These are phyloP conservation scores for Persicaria tinctoria DNA, from an alignment of 148 eudicot genomes.

Conservation along the genomic window DNA sequence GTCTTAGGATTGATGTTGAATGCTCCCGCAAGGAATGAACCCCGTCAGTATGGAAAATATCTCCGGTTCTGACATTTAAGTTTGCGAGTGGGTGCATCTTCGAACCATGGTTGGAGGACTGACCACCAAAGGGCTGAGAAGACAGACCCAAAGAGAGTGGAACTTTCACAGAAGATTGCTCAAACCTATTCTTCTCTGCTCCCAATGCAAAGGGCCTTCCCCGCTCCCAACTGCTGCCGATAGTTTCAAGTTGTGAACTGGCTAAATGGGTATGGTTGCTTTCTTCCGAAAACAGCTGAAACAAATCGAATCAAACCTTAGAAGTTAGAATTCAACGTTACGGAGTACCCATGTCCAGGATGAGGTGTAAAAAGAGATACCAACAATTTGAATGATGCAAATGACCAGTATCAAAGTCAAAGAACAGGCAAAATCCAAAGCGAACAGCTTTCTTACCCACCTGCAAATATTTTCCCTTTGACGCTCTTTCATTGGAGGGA, in stretches of 20 bases:
- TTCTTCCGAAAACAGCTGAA: slow-evolving; percentile 42
- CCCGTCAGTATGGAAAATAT: too few relatives aligned
- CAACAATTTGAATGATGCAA: too few relatives aligned
- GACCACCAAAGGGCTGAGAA: slow-evolving; percentile 17
- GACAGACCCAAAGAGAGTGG: slow-evolving; percentile 23
- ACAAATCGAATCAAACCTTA: slow-evolving; percentile 3
- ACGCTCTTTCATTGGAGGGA: neutral
- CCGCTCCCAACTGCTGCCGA: slow-evolving; percentile 18
- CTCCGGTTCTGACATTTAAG: neutral
- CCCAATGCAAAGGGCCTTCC: slow-evolving; percentile 6
- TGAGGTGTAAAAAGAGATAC: too few relatives aligned
- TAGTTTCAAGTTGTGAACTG: slow-evolving; percentile 11
- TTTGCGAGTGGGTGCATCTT: slow-evolving; percentile 11
- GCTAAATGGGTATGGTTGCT: slow-evolving; percentile 11
- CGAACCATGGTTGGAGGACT: slow-evolving; percentile 15
- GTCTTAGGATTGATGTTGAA: slow-evolving; percentile 24
- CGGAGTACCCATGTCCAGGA: too few relatives aligned
- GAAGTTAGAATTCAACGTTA: neutral
- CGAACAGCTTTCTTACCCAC: slow-evolving; percentile 19
- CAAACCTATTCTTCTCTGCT: slow-evolving; percentile 11
- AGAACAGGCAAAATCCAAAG: neutral
- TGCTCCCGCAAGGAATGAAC: slow-evolving; percentile 22
- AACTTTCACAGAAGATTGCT: slow-evolving; percentile 16
- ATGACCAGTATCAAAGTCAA: neutral
- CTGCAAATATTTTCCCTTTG: slow-evolving; percentile 35